Conservation (phyloP, 1,284 basidiomycete genomes). For the Ustilago shanxiensis region DNA sequence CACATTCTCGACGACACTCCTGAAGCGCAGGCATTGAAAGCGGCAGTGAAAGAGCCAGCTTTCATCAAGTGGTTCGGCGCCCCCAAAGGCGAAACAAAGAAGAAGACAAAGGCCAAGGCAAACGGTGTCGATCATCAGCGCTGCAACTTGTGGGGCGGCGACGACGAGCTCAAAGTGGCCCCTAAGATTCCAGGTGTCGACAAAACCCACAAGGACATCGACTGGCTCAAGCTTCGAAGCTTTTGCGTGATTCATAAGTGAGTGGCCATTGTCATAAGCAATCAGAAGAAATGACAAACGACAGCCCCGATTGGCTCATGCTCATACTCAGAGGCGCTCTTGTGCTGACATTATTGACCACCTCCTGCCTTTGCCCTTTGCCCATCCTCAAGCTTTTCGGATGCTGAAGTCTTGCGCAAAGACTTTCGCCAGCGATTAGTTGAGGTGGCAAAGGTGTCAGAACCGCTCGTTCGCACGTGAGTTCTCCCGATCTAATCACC, state of each 20-base stretch:
- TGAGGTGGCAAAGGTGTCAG: constrained; percentile 75
- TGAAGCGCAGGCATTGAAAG: constrained; percentile 77
- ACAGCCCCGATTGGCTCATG: neutral
- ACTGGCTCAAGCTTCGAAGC: constrained; percentile 84
- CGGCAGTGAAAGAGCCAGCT: constrained; percentile 76
- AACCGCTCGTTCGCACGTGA: constrained; percentile 86
- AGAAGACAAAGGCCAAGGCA: constrained; percentile 12
- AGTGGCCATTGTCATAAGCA: constrained; percentile 56
- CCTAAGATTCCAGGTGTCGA: constrained; percentile 75
- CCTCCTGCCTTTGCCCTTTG: neutral
- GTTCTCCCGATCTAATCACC: constrained; percentile 62
- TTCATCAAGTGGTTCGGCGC: constrained; percentile 83
- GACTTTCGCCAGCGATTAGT: constrained; percentile 78
- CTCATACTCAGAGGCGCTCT: neutral
- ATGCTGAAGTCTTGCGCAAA: constrained; percentile 78
- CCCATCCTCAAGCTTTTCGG: constrained; percentile 77
- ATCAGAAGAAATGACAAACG: neutral
- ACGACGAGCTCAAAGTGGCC: constrained; percentile 77
- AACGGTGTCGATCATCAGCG: constrained; percentile 13
- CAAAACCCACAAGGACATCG: constrained; percentile 87
- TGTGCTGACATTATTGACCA: neutral
- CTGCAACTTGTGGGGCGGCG: constrained; percentile 75
- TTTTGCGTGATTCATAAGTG: constrained; percentile 80
- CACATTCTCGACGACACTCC: constrained; percentile 74
- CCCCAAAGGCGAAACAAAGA: constrained; percentile 68